Evolutionary conservation across 345 rosid species (phyloP), one percentile per base, ranked within the genome.

Genomic region (Populus davidiana): DNA sequence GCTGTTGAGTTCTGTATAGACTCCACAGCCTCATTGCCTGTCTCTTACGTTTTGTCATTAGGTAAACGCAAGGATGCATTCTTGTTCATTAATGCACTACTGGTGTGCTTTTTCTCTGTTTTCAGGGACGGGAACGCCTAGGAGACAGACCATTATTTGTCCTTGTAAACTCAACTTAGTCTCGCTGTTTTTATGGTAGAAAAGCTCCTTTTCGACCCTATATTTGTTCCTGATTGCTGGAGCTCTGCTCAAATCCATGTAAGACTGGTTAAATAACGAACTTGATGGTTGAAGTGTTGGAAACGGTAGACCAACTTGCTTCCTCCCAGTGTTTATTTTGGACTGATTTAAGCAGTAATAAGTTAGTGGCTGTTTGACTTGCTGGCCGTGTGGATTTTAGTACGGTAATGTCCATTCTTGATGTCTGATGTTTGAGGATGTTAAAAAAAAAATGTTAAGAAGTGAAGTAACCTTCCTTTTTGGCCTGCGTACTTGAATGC

Each of bases 131-230:
- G 78, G 93, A 93, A 20, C 88, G 88, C 49, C 79, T 96, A 75
- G 97, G 94, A 71, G 92, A 88, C 75, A 89, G 85, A 8, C 94
- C 98, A 5, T 81, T 92, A 17, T 96, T 91, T 77, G 96, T 96
- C 77, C 97, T 93, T 27, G 84, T 93, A 61, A 87, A 84, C 78
- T 83, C 89, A 25, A 70, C 84, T 39, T 87, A 85, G 85, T 69
- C 61, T 68, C 36, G 11, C 29, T 10, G 67, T 56, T 75, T 41
- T 43, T 33, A 38, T 69, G 25, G 65, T 39, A 13, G 35, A 68
- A 75, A 67, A 44, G 66, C 72, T n/a, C 44, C 72, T 27, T 69
- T 41, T 63, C 2, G 31, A 64, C 27, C 29, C 10, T 61, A 20
- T 23, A 65, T 10, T 36, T 41, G 52, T 43, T 67, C 74, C 78